phyloP scores from a whole-genome alignment of 108 stramenopile genomes.

The Cylindrotheca fusiformis region DNA sequence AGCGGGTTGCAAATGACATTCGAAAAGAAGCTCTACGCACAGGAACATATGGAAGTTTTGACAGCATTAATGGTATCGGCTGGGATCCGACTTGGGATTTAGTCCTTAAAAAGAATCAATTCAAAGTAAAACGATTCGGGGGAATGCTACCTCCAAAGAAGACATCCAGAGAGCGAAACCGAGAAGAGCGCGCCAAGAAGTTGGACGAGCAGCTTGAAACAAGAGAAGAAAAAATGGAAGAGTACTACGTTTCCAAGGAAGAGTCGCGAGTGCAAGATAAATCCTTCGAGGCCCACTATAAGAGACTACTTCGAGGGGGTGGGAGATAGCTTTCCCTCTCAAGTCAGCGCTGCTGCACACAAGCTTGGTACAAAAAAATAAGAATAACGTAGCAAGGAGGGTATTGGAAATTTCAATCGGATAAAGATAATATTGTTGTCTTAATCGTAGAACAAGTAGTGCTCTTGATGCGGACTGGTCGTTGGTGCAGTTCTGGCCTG shows the following conservation, averaged over 20 bases:
- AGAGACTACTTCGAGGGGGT: constrained; percentile 24
- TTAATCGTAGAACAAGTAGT: too few species aligned
- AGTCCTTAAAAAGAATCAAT: constrained; percentile 32
- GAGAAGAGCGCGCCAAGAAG: constrained; percentile 71
- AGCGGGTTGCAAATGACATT: constrained; percentile 64
- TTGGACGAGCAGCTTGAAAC: constrained; percentile 55
- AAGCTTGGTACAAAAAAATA: too few species aligned
- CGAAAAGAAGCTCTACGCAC: constrained; percentile 63
- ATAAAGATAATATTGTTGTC: too few species aligned
- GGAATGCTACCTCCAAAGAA: constrained; percentile 60
- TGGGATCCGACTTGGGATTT: constrained; percentile 84
- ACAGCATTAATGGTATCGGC: constrained; percentile 50
- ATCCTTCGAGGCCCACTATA: constrained; percentile 33
- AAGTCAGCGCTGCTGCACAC: not conserved
- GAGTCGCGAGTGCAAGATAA: constrained; percentile 42
- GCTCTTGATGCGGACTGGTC: too few species aligned
- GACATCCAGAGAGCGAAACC: constrained; percentile 54
- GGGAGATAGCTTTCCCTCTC: not conserved
- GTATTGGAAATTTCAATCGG: too few species aligned
- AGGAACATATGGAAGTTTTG: constrained; percentile 76
- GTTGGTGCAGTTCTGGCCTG: too few species aligned
- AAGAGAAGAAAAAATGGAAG: constrained; percentile 61
- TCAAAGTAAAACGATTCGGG: constrained; percentile 17
- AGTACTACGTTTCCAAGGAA: constrained; percentile 52
- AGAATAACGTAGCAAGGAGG: too few species aligned